Conservation (phyloP, 345 rosid genomes). For the Microthlaspi erraticum region DNA sequence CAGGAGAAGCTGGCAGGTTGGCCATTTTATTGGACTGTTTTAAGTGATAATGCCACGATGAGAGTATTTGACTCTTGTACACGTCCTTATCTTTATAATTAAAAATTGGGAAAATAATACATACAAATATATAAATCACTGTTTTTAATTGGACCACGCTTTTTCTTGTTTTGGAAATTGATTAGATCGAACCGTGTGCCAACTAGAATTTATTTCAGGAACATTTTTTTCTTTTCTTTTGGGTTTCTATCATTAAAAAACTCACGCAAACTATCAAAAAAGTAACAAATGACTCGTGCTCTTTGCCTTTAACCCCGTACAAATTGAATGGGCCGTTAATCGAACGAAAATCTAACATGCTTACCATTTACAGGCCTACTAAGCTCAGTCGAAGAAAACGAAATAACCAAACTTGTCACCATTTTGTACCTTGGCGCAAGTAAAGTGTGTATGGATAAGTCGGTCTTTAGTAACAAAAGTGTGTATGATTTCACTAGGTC, state of each 20-base stretch:
- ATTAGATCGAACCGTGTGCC: constrained; percentile 27
- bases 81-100: constrained; percentile 12
- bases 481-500: too few species aligned
- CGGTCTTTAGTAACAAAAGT: not conserved
- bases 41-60: constrained; percentile 31
- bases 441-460: not conserved
- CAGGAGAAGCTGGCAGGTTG: constrained; percentile 39
- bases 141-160: constrained; percentile 36
- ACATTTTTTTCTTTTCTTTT: not conserved
- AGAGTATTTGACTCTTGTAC: constrained; percentile 30
- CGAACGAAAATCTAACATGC: not conserved
- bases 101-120: not conserved
- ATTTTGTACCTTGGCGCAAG: too few species aligned
- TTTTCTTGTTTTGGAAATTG: constrained; percentile 25
- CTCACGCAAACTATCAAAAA: constrained; percentile 26
- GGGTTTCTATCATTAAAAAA: not conserved
- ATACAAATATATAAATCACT: not conserved
- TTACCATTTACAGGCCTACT: constrained; percentile 3
- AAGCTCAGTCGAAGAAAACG: not conserved
- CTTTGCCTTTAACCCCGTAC: not conserved
- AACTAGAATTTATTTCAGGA: constrained; percentile 23
- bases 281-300: constrained; percentile 3
- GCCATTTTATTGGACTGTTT: constrained; percentile 28
- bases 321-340: constrained; percentile 4
- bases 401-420: not conserved